Percentiles rank a stretch among this genome's conserved stretches.
Evolutionary conservation across 2,329 filamentous ascomycete species (phyloP).

Genomic region (Seiridium unicorne): DNA sequence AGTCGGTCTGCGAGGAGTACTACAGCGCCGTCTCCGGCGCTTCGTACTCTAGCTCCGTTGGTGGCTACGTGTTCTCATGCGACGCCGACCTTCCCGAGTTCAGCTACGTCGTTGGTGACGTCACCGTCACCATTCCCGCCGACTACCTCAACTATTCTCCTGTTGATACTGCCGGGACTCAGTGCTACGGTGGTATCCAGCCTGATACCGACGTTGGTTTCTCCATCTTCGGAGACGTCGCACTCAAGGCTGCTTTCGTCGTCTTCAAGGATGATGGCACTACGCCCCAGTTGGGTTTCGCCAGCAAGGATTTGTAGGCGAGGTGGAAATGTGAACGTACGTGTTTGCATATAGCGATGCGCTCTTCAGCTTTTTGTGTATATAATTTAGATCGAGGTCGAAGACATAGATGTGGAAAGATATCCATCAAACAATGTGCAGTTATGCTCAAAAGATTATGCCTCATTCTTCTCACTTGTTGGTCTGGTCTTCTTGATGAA

Average conservation of each 20-base stretch:
- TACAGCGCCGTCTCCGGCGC: slow-evolving; percentile 47
- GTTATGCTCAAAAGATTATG: no score
- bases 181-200: slow-evolving; percentile 62
- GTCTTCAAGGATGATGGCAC: slow-evolving; percentile 11
- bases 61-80: slow-evolving; percentile 55
- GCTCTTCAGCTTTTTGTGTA: neutral
- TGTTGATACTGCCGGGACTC: slow-evolving; percentile 36
- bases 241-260: slow-evolving; percentile 14
- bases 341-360: neutral
- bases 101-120: slow-evolving; percentile 43
- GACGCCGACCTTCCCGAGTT: slow-evolving; percentile 44
- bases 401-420: no score
- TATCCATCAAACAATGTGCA: no score
- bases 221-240: slow-evolving; percentile 13
- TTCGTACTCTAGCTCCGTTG: slow-evolving; percentile 30
- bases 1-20: slow-evolving; percentile 47
- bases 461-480: no score
- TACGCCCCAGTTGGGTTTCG: slow-evolving; percentile 5
- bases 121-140: slow-evolving; percentile 48
- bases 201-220: slow-evolving; percentile 13
- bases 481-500: no score
- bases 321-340: neutral
- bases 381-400: neutral
- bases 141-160: slow-evolving; percentile 48
- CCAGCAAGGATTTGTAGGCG: slow-evolving; percentile 2